phyloP scores from a whole-genome alignment of 2,329 filamentous ascomycete species.

The Arthrocladium fulminans region DNA sequence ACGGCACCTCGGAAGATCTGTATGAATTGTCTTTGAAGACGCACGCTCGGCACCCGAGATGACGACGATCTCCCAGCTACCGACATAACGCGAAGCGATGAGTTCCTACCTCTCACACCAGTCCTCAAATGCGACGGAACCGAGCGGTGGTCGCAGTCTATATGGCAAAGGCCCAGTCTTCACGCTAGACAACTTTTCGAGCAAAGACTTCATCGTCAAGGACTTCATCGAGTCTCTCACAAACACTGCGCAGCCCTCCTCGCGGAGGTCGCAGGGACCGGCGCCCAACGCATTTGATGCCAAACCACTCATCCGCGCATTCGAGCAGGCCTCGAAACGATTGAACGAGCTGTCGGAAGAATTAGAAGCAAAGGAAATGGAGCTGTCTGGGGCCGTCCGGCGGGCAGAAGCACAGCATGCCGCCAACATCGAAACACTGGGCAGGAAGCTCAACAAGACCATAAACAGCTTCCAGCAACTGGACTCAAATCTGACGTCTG shows the following conservation, averaged over 20 bases:
- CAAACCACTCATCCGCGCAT: slow-evolving; percentile 91
- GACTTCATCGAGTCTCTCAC: slow-evolving; percentile 94
- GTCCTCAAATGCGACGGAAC: not conserved
- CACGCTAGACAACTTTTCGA: slow-evolving; percentile 78
- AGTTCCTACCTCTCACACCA: not conserved
- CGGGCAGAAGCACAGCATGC: slow-evolving; percentile 88
- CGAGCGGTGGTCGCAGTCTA: slow-evolving; percentile 46
- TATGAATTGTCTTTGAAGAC: too few species aligned
- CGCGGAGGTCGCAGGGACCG: slow-evolving; percentile 57
- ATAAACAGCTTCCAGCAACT: slow-evolving; percentile 87
- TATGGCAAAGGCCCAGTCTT: slow-evolving; percentile 75
- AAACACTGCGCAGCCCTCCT: slow-evolving; percentile 69
- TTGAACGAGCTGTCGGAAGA: slow-evolving; percentile 57
- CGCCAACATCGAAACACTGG: slow-evolving; percentile 77
- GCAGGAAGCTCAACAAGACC: slow-evolving; percentile 81
- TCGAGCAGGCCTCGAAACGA: slow-evolving; percentile 60
- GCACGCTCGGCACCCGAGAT: not conserved
- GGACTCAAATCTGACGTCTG: slow-evolving; percentile 65
- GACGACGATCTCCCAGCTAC: not conserved
- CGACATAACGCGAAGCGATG: not conserved
- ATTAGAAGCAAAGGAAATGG: slow-evolving; percentile 80
- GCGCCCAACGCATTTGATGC: slow-evolving; percentile 65
- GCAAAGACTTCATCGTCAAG: slow-evolving; percentile 91
- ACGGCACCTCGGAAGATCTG: not conserved
- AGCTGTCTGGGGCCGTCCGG: slow-evolving; percentile 79